A percentile compares a stretch with the other conserved stretches of the same genome.
Evolutionary conservation across 2,329 filamentous ascomycete species (phyloP).

Genomic region (Chrysoporthe austroafricana): DNA sequence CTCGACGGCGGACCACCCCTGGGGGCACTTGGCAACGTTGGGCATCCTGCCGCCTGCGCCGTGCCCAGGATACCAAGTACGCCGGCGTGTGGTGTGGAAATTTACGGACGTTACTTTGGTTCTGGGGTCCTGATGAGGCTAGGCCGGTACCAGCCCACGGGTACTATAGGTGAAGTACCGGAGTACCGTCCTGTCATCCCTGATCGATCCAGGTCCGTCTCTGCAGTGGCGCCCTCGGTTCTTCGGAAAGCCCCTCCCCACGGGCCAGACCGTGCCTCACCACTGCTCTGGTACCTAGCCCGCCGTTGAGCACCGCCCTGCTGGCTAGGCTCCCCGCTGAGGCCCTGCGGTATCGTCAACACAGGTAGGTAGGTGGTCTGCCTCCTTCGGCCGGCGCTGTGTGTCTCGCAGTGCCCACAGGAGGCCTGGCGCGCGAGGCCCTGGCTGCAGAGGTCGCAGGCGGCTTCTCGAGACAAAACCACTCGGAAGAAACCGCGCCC

Average conservation of each 20-base stretch:
- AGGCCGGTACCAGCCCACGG: slow-evolving; percentile 2
- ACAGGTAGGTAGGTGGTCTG: neutral
- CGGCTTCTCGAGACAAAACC: neutral
- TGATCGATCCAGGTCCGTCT: slow-evolving; percentile 4
- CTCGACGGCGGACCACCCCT: neutral
- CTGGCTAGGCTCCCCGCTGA: too few species aligned
- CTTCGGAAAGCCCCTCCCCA: slow-evolving; percentile 9
- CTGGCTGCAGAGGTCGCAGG: neutral
- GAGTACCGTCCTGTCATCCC: slow-evolving; percentile 2
- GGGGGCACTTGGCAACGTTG: too few species aligned
- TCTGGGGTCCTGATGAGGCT: slow-evolving; percentile 3
- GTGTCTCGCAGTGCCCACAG: neutral
- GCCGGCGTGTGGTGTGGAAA: neutral
- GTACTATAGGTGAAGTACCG: slow-evolving; percentile 7
- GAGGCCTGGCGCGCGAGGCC: neutral
- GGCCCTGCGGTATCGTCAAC: too few species aligned
- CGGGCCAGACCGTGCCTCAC: slow-evolving; percentile 7
- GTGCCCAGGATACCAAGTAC: neutral
- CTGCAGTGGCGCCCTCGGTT: slow-evolving; percentile 13
- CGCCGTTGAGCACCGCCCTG: neutral
- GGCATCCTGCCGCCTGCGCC: neutral
- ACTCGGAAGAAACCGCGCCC: neutral
- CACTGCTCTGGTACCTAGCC: neutral
- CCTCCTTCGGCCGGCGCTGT: neutral
- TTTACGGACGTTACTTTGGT: slow-evolving; percentile 1